Percentiles rank a stretch among this genome's conserved stretches.
phyloP scores from a whole-genome alignment of 768 basidiomycete genomes.

The Mycena maculata region DNA sequence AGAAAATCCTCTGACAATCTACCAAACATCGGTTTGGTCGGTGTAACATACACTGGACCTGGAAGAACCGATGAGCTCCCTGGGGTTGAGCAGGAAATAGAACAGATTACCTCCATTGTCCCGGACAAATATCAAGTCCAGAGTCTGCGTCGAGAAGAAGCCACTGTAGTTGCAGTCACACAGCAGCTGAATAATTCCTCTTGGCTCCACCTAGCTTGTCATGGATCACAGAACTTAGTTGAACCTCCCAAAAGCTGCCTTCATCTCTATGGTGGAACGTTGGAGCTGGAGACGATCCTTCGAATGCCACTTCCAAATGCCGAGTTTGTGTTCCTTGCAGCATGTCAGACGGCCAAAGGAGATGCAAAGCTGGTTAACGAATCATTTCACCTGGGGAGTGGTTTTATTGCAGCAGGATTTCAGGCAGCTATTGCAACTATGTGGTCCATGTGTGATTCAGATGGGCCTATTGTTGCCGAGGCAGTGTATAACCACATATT shows the following conservation, averaged over 20 bases:
- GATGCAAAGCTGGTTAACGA: slow-evolving; percentile 38
- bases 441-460: slow-evolving; percentile 55
- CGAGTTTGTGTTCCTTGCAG: slow-evolving; percentile 57
- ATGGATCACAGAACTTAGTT: slow-evolving; percentile 45
- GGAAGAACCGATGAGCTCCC: not conserved
- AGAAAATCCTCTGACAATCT: not conserved
- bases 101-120: not conserved
- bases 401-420: slow-evolving; percentile 50
- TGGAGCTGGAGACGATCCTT: slow-evolving; percentile 36
- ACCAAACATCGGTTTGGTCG: not conserved
- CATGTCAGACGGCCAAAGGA: slow-evolving; percentile 57
- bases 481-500: slow-evolving; percentile 45
- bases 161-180: not conserved
- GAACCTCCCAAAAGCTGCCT: slow-evolving; percentile 42
- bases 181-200: not conserved
- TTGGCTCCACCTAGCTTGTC: slow-evolving; percentile 54
- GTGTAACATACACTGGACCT: not conserved
- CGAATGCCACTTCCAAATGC: too few species aligned
- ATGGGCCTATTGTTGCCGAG: slow-evolving; percentile 47
- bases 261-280: slow-evolving; percentile 35
- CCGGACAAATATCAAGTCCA: too few species aligned
- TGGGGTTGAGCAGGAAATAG: not conserved
- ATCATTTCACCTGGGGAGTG: too few species aligned
- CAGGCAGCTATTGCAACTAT: slow-evolving; percentile 53
- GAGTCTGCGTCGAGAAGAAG: not conserved